Percentiles rank a stretch among this genome's conserved stretches.
phyloP scores from a whole-genome alignment of 1,284 basidiomycete species.

The Stereum hirsutum region DNA sequence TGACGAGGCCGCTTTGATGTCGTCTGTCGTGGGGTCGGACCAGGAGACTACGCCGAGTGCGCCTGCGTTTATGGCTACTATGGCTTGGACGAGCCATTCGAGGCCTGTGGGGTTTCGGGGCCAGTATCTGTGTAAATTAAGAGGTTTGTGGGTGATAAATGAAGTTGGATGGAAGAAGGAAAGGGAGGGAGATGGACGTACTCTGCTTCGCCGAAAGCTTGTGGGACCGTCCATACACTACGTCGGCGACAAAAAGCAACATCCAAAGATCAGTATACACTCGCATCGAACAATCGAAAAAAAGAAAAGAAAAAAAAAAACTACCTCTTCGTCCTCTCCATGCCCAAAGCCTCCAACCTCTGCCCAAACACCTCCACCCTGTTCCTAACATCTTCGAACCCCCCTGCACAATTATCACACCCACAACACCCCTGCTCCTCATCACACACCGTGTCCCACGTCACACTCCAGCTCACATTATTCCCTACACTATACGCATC shows the following conservation, averaged over 20 bases:
- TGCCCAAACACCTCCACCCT: constrained; percentile 56
- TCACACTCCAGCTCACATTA: constrained; percentile 55
- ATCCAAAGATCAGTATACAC: no score
- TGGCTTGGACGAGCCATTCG: constrained; percentile 57
- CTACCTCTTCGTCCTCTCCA: constrained; percentile 53
- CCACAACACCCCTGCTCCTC: constrained; percentile 62
- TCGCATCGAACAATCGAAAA: no score
- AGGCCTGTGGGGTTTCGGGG: constrained; percentile 51
- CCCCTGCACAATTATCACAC: constrained; percentile 41
- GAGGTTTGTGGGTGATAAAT: not conserved
- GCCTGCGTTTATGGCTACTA: constrained; percentile 65
- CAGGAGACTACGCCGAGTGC: constrained; percentile 56
- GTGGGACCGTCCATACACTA: constrained; percentile 71
- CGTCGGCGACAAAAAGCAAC: no score
- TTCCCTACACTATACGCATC: constrained; percentile 55
- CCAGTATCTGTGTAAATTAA: constrained; percentile 63
- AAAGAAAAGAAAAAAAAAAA: no score
- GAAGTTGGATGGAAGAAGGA: not conserved
- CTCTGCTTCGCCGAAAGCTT: constrained; percentile 60
- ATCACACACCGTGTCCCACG: constrained; percentile 46
- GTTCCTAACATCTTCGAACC: constrained; percentile 51
- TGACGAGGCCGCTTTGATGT: constrained; percentile 52
- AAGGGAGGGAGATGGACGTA: constrained; percentile 22
- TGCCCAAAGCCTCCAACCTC: constrained; percentile 48
- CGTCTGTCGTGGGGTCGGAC: constrained; percentile 51